Percentiles rank a stretch among this genome's conserved stretches.
phyloP scores from a whole-genome alignment of 2,329 filamentous ascomycete genomes.

The Epichloe glyceriae region DNA sequence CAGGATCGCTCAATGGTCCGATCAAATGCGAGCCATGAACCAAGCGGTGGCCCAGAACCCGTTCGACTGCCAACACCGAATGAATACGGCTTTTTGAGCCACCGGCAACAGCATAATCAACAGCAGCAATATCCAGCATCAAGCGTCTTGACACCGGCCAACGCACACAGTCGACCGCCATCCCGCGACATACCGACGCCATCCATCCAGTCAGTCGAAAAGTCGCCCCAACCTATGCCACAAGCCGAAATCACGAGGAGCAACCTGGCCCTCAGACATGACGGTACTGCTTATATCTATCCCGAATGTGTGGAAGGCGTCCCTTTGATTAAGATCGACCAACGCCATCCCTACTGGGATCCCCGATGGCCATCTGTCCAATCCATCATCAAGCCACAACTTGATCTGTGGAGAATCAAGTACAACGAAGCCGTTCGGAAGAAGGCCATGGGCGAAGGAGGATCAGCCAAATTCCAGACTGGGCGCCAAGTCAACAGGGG shows the following conservation, averaged over 20 bases:
- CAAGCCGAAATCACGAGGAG: conserved; percentile 29
- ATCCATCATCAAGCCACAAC: conserved; percentile 27
- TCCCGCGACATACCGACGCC: conserved; percentile 18
- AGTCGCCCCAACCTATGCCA: conserved; percentile 14
- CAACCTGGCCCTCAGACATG: conserved; percentile 31
- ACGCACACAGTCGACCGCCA: conserved; percentile 15
- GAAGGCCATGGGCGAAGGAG: conserved; percentile 17
- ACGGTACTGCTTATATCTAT: conserved; percentile 35
- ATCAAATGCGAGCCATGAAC: not conserved
- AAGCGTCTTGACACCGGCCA: conserved; percentile 21
- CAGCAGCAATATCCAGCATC: not conserved
- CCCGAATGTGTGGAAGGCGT: conserved; percentile 40
- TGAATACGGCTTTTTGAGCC: conserved; percentile 10
- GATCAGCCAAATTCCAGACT: conserved; percentile 37
- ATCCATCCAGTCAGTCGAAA: conserved; percentile 14
- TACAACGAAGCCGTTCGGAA: conserved; percentile 24
- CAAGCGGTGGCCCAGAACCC: conserved; percentile 9
- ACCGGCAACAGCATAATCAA: not conserved
- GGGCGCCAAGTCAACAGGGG: conserved; percentile 45
- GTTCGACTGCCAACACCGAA: conserved; percentile 15
- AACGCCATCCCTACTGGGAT: conserved; percentile 43
- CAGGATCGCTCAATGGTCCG: not conserved
- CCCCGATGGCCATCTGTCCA: conserved; percentile 35
- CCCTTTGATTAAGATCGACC: conserved; percentile 37
- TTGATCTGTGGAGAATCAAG: conserved; percentile 36